Evolutionary conservation across 371 early-diverging fungal genomes (phyloP).

Genomic region (Smittium mucronatum): DNA sequence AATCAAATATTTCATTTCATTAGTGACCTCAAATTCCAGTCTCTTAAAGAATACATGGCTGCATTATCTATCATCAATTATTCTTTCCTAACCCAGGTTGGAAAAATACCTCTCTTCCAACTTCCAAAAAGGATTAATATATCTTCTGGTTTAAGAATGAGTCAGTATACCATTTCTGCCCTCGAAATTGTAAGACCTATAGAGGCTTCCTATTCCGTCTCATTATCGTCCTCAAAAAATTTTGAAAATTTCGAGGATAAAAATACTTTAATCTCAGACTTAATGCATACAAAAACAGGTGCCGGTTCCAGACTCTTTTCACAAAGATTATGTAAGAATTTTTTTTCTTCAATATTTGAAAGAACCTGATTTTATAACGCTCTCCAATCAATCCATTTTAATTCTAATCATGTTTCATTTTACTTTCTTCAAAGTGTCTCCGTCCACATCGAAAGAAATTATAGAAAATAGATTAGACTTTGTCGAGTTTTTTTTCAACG

Average conservation of each 20-base stretch:
- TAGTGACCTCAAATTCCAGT: neutral
- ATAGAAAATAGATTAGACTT: conserved; percentile 51
- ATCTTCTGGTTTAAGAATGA: conserved; percentile 33
- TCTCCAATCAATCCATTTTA: too few species aligned
- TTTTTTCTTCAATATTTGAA: neutral
- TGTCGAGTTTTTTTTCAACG: conserved; percentile 48
- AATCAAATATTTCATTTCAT: neutral
- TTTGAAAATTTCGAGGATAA: conserved; percentile 22
- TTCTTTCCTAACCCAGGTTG: conserved; percentile 31
- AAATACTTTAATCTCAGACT: conserved; percentile 46
- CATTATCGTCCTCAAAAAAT: neutral
- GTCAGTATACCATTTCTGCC: conserved; percentile 34
- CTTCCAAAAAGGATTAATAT: conserved; percentile 24
- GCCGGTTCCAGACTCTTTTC: conserved; percentile 64
- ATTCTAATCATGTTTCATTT: too few species aligned
- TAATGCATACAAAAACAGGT: conserved; percentile 65
- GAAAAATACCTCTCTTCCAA: conserved; percentile 31
- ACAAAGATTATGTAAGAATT: conserved; percentile 40
- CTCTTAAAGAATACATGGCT: conserved; percentile 26
- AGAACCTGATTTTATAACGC: too few species aligned
- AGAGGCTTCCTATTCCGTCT: neutral
- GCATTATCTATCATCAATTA: conserved; percentile 36
- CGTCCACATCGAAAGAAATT: conserved; percentile 39
- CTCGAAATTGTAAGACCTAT: conserved; percentile 36
- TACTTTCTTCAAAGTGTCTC: conserved; percentile 29